Conservation (phyloP, 1,284 basidiomycete species). For the Puccinia horiana region DNA sequence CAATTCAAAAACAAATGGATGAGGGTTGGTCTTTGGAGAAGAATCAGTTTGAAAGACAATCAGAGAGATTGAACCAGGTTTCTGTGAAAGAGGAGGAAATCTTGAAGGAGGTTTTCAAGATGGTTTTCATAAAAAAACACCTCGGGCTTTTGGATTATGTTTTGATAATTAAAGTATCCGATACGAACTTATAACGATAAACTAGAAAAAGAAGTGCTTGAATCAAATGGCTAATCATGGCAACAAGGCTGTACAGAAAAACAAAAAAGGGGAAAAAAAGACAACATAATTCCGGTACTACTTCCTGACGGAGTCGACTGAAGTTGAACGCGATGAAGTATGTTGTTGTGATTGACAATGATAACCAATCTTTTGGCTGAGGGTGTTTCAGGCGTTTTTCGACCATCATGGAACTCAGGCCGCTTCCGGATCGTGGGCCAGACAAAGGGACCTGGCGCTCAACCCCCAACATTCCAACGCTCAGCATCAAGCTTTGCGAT, state of each 20-base stretch:
- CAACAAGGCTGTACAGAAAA: not conserved
- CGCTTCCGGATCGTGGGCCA: not conserved
- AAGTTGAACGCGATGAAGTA: not conserved
- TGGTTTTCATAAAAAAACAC: not conserved
- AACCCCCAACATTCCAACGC: not conserved
- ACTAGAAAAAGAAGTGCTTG: not conserved
- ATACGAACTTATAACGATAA: not conserved
- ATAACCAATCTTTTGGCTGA: not conserved
- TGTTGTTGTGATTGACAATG: not conserved
- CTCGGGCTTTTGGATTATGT: not conserved
- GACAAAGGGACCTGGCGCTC: too few relatives aligned
- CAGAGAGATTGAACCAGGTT: not conserved
- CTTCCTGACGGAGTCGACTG: not conserved
- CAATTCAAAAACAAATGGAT: not conserved
- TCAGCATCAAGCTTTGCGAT: conserved; percentile 9
- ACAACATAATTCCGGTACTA: not conserved
- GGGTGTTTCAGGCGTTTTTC: not conserved
- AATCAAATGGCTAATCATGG: not conserved
- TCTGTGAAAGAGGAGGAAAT: not conserved
- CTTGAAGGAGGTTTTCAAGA: not conserved
- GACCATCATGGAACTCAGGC: not conserved
- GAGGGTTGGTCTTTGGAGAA: too few relatives aligned
- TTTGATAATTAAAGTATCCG: not conserved
- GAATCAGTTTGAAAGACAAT: too few relatives aligned
- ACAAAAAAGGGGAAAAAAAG: not conserved